Percentiles rank a stretch among this genome's conserved stretches.
These are phyloP conservation scores for Firmiana major DNA, from an alignment of 345 rosid species.

Conservation along the genomic window DNA sequence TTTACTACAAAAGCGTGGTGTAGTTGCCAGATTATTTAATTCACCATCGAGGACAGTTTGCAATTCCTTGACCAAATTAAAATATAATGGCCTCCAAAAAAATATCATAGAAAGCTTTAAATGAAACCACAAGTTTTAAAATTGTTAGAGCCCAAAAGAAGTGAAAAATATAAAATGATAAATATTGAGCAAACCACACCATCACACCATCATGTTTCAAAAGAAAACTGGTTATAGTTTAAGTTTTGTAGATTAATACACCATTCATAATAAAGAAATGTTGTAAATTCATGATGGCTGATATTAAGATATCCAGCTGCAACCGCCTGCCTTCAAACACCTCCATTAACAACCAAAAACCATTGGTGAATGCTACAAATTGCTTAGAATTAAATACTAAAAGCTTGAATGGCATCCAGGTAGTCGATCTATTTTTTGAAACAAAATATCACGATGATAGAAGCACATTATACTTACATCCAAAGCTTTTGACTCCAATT, in stretches of 20 bases:
- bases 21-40: not conserved
- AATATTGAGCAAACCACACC: not conserved
- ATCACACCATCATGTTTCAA: not conserved
- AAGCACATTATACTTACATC: constrained; percentile 40
- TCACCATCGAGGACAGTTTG: not conserved
- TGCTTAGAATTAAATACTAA: not conserved
- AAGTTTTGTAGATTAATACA: not conserved
- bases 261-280: not conserved
- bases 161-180: not conserved
- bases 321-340: not conserved
- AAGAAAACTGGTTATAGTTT: not conserved
- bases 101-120: not conserved
- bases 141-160: not conserved
- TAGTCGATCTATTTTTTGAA: not conserved
- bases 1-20: not conserved
- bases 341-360: not conserved
- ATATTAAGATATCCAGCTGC: not conserved
- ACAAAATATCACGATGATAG: not conserved
- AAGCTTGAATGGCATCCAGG: constrained; percentile 9
- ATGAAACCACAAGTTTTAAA: not conserved
- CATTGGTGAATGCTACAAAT: not conserved
- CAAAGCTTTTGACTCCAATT: constrained; percentile 55
- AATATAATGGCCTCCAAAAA: not conserved
- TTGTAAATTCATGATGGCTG: not conserved
- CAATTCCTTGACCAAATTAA: not conserved